Evolutionary conservation across 495 filamentous ascomycete species (phyloP).

Genomic region (Penicillium waksmanii): DNA sequence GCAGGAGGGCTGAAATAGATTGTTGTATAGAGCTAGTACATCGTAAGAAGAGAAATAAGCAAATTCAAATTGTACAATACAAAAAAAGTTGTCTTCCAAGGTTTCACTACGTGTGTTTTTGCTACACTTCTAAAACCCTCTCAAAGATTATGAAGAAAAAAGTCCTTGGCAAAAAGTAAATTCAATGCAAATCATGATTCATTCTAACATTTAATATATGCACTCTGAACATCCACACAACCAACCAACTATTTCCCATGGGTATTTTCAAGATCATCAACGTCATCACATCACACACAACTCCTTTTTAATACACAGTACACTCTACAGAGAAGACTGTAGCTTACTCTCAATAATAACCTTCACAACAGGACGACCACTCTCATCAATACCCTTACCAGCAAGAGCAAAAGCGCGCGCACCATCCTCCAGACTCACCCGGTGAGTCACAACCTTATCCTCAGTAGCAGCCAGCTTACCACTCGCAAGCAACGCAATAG

Average conservation of each 20-base stretch:
- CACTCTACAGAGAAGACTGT: constrained; percentile 3
- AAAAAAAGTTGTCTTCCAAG: too few species aligned
- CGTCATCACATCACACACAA: constrained; percentile 16
- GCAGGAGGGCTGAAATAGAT: constrained; percentile 58
- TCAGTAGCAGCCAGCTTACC: constrained; percentile 57
- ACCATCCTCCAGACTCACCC: constrained; percentile 65
- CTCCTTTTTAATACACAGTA: background rate
- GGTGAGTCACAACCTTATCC: constrained; percentile 75
- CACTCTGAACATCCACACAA: background rate
- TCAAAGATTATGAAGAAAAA: too few species aligned
- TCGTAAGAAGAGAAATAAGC: constrained; percentile 2
- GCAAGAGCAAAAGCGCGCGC: constrained; percentile 79
- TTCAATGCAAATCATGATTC: constrained; percentile 7
- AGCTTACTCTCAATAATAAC: constrained; percentile 67
- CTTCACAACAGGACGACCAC: constrained; percentile 80
- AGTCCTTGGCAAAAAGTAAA: background rate
- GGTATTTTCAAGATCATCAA: constrained; percentile 32
- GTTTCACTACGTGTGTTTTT: too few species aligned
- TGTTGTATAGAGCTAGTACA: background rate
- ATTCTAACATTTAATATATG: constrained; percentile 1
- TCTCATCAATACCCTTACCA: constrained; percentile 75
- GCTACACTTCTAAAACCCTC: too few species aligned
- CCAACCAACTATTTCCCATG: constrained; percentile 18
- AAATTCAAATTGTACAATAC: background rate
- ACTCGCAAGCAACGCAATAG: constrained; percentile 71